Evolutionary conservation across 2,329 filamentous ascomycete species (phyloP), one percentile per base, ranked within the genome.

Genomic region (Paecilomyces dactylethromorphus): DNA sequence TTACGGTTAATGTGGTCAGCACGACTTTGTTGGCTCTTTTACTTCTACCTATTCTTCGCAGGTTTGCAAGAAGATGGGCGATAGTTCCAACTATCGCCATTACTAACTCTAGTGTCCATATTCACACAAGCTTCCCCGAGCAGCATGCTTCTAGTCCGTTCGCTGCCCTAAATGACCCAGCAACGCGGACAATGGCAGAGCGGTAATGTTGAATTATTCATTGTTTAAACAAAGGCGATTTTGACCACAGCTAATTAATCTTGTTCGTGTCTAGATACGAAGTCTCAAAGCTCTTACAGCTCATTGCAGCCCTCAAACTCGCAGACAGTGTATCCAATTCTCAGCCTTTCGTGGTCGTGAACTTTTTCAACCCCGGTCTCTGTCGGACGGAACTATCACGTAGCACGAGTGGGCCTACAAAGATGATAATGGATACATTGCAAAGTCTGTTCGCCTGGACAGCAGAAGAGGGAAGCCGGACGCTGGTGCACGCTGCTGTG

Each of bases 1-100:
- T 84, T 53, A 79, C 77, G 0, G 74, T 80, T 57, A 84, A 84
- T 59, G 78, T 81, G n/a, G 68, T 84, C 53, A 73, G 72, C 10
- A 82, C 80, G 0, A 77, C 82, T 59, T 66, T 84, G 15, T 70
- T 84, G 0, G 76, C 74, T 0, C 24, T 26, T 5, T 26, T 26
- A 26, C 24, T 26, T 26, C 24, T 26, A 26, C 24, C 24, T 26
- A 60, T 56, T 10, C 56, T 52, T 13, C 51, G 50, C 18, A 45
- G 53, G 11, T 29, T 50, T 8, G 57, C 55, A 31, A 26, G 29
- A 21, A 10, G 3, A 26, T 56, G 51, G 32, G 60, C 57, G 31
- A 39, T 52, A 33, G 60, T 10, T 15, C 59, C 60, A 11, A 54
- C 35, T 24, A n/a, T 62, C 0, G 53, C 60, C 18, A 61, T 68